phyloP scores from a whole-genome alignment of 768 basidiomycete genomes.

The Mycena rebaudengoi region DNA sequence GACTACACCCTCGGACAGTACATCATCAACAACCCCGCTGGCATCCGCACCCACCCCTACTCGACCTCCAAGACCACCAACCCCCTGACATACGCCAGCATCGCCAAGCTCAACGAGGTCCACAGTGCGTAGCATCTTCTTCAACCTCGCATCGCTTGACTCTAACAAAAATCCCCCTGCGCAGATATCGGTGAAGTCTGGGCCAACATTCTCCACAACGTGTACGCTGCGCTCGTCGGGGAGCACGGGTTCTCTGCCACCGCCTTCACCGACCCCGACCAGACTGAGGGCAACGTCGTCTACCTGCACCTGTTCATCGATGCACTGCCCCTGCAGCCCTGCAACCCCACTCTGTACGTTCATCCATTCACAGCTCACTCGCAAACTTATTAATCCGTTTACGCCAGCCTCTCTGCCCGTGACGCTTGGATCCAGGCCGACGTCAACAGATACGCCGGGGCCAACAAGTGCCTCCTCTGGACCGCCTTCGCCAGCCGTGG shows the following conservation, averaged over 20 bases:
- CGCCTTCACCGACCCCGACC: not conserved
- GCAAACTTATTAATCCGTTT: not conserved
- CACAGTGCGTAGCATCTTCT: slow-evolving; percentile 24
- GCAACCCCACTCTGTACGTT: slow-evolving; percentile 28
- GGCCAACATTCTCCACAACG: slow-evolving; percentile 19
- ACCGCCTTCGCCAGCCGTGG: slow-evolving; percentile 10
- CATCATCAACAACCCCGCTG: slow-evolving; percentile 48
- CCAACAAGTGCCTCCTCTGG: slow-evolving; percentile 8
- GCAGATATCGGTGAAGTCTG: slow-evolving; percentile 21
- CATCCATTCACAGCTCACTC: not conserved
- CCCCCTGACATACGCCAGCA: slow-evolving; percentile 38
- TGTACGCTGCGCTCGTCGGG: slow-evolving; percentile 9
- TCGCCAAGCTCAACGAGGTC: slow-evolving; percentile 41
- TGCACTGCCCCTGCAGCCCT: slow-evolving; percentile 45
- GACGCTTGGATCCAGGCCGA: slow-evolving; percentile 10
- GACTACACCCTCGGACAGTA: slow-evolving; percentile 45
- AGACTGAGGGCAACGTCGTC: slow-evolving; percentile 41
- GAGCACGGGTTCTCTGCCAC: not conserved
- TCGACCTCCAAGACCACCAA: slow-evolving; percentile 48
- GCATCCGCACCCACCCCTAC: slow-evolving; percentile 57
- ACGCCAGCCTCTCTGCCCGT: not conserved
- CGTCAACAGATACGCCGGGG: slow-evolving; percentile 10
- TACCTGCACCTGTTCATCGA: slow-evolving; percentile 48
- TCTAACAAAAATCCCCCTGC: not conserved
- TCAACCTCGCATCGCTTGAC: not conserved